Evolutionary conservation across 2,329 filamentous ascomycete species (phyloP), one percentile per base, ranked within the genome.

Genomic region (Trichophyton verrucosum): DNA sequence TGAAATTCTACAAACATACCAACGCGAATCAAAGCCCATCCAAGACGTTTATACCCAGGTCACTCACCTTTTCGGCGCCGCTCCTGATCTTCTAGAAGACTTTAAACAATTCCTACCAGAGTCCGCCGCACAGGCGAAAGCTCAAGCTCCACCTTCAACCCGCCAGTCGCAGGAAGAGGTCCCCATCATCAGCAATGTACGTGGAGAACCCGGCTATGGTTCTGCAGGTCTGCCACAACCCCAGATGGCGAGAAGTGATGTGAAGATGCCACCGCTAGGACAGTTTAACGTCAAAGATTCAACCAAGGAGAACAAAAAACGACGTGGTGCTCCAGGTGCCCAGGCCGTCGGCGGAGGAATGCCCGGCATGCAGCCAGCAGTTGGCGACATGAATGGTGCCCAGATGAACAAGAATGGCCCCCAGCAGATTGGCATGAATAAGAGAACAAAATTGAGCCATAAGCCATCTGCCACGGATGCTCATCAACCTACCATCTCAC

Each of bases 91-190:
- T 11, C 79, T 99, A 1, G 94, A 99, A 74, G 94, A 99, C 70
- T 99, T 99, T 72, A 99, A 99, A 73, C 94, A 99, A 70, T 99
- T 99, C 67, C 80, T 99, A 6, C 94, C 94, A 0, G 94, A 99
- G 72, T 95, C 92, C 49, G 86, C 86, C 36, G 86, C 86, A 17
- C 82, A 86, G 65, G 83, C 80, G 67, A 88, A 82, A 72, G 82
- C 82, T 59, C 80, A 81, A 67, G 80, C 76, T 63, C 81, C 80
- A n/a, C 72, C 74, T 64, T 80, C 74, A 62, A 80, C 75, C 64
- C 74, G 83, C 68, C 85, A 86, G 61, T 78, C 82, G 51, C 81
- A 83, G 46, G 89, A 91, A 66, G 86, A 91, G 62, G 81, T 82
- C 24, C 82, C 81, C 79, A 87, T 78, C 76, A 81, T 66, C 80